Evolutionary conservation across 129 eudicot genomes (phyloP).

Genomic region (Centella asiatica): DNA sequence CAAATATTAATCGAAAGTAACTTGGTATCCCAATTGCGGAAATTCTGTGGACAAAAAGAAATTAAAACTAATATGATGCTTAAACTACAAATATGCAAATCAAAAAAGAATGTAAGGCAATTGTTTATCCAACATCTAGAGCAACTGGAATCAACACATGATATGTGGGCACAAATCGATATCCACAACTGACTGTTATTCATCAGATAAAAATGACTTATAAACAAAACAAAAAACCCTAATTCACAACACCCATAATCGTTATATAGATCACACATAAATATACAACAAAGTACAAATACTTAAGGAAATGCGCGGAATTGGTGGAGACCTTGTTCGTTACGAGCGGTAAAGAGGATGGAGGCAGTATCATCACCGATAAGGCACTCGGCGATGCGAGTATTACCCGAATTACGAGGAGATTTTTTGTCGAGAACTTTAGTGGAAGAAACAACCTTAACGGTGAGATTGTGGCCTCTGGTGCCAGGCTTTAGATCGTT

Average conservation of each 20-base stretch:
- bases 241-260: not conserved
- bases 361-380: conserved; percentile 83
- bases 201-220: too few relatives aligned
- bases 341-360: conserved; percentile 73
- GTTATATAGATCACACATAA: not conserved
- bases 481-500: conserved; percentile 73
- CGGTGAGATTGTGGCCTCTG: conserved; percentile 58
- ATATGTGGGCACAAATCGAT: too few relatives aligned
- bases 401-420: conserved; percentile 34
- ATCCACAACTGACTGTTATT: too few relatives aligned
- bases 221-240: too few relatives aligned
- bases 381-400: conserved; percentile 74
- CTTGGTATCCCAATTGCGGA: too few relatives aligned
- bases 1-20: too few relatives aligned
- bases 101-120: too few relatives aligned
- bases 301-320: not conserved
- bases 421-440: conserved; percentile 57
- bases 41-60: too few relatives aligned
- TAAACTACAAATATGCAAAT: too few relatives aligned
- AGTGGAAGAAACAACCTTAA: conserved; percentile 50
- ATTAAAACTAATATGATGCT: too few relatives aligned
- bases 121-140: too few relatives aligned
- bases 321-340: conserved; percentile 55
- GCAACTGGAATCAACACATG: too few relatives aligned
- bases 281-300: not conserved